phyloP scores from a whole-genome alignment of 768 basidiomycete species.

The Mycena vulgaris region DNA sequence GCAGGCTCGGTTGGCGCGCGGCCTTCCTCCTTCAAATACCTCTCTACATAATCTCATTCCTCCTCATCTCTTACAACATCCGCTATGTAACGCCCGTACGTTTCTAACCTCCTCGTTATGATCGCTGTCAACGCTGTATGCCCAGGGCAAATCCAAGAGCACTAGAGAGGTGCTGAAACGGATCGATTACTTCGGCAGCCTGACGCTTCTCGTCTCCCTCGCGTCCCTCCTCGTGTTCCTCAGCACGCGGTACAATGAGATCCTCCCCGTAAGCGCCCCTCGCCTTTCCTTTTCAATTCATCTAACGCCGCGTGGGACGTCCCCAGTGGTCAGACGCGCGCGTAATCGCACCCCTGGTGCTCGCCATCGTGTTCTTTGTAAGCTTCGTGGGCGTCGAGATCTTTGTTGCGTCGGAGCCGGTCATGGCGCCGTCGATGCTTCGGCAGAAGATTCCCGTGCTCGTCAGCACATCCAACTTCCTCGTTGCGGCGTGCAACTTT shows the following conservation, averaged over 20 bases:
- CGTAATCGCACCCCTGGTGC: conserved; percentile 67
- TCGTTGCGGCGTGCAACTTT: conserved; percentile 84
- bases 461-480: conserved; percentile 79
- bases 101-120: too few species aligned
- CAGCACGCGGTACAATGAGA: conserved; percentile 79
- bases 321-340: conserved; percentile 73
- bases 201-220: conserved; percentile 72
- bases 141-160: conserved; percentile 80
- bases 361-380: conserved; percentile 62
- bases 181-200: conserved; percentile 84
- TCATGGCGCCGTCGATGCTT: conserved; percentile 78
- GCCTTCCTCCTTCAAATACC: conserved; percentile 86
- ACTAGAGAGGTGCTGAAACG: conserved; percentile 78
- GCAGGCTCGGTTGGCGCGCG: conserved; percentile 85
- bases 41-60: conserved; percentile 72
- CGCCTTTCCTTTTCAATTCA: conserved; percentile 30
- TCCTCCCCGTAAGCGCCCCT: conserved; percentile 69
- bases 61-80: conserved; percentile 70
- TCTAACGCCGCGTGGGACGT: too few species aligned
- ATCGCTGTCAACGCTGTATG: too few species aligned
- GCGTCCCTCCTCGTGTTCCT: conserved; percentile 78
- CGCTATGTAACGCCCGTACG: conserved; percentile 77
- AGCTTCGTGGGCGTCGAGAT: conserved; percentile 77
- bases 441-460: conserved; percentile 79
- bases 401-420: conserved; percentile 76